Evolutionary conservation across 1,284 basidiomycete species (phyloP), one percentile per base, ranked within the genome.

Genomic region (Porodaedalea pini): DNA sequence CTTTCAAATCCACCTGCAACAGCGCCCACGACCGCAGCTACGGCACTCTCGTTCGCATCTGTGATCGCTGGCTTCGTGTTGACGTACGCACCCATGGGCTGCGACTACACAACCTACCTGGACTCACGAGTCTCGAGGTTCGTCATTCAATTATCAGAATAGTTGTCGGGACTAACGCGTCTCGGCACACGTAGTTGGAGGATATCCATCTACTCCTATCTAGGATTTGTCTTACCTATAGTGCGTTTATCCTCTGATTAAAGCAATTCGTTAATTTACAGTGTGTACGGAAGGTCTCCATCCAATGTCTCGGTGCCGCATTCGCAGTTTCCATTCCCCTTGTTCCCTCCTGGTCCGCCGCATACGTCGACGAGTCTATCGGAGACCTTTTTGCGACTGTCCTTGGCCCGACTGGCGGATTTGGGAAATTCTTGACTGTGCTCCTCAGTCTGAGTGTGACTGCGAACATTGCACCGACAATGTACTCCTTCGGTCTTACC

Each of bases 361-460:
- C 78, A 0, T 88, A 89, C 59, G 75, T 72, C 0, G 70, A 77
- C 3, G 80, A 78, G 5, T 85, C 89, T 57, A 79, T 85, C 48
- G 91, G 83, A 15, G 88, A 90, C 2, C 79, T 96, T 7, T 69
- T 96, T 11, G 80, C 82, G 59, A 83, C 88, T 2, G 86, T 95
- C 78, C 78, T 92, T 1, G 74, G 74, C 5, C 87, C 88, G 1
- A 75, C 76, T 0, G 82, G 82, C 23, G 82, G 85, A 37, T 94
- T 94, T 67, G 90, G 92, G 2, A 88, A 90, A 67, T 92, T 97
- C 74, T 76, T 96, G 56, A 90, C 89, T 11, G 90, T 95, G n/a
- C 72, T 90, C 51, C 75, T 94, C 56, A 87, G 86, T 51, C 74
- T 95, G 27, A 90, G 86, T 55, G 88, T 92, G 31, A 83, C 85